phyloP scores from a whole-genome alignment of 2,329 filamentous ascomycete species.

The Rhinocladiella similis region DNA sequence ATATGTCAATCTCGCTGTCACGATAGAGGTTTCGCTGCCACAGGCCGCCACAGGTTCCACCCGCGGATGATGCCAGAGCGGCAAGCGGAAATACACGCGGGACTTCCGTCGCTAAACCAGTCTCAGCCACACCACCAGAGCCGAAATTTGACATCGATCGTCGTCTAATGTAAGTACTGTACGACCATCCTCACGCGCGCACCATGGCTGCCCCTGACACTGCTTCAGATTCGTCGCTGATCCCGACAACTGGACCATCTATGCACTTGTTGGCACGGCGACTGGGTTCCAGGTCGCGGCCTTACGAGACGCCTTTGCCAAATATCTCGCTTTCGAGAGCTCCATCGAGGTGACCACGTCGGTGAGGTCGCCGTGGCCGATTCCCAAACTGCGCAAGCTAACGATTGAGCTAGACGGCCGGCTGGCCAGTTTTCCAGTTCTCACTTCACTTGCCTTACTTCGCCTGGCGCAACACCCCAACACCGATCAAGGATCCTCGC shows the following conservation, averaged over 20 bases:
- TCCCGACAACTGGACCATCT: constrained; percentile 2
- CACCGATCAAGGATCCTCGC: background rate
- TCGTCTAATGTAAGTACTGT: background rate
- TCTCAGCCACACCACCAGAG: background rate
- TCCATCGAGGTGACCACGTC: background rate
- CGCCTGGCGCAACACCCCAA: background rate
- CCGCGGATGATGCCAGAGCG: too few relatives aligned
- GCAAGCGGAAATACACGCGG: background rate
- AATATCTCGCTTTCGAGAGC: background rate
- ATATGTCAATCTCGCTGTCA: background rate
- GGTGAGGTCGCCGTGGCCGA: background rate
- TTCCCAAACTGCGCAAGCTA: background rate
- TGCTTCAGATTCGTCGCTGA: constrained; percentile 7
- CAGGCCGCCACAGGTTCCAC: background rate
- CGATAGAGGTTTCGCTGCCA: background rate
- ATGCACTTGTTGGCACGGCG: constrained; percentile 9
- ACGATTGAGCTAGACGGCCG: background rate
- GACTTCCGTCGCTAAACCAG: background rate
- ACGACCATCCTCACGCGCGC: background rate
- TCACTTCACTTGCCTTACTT: background rate
- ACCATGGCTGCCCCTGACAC: background rate
- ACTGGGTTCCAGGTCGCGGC: background rate
- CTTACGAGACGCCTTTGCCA: constrained; percentile 3
- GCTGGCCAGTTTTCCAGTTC: background rate
- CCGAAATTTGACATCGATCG: background rate